A percentile compares a stretch with the other conserved stretches of the same genome.
Evolutionary conservation across 2,329 filamentous ascomycete species (phyloP).

Genomic region (Penicillium sp.): DNA sequence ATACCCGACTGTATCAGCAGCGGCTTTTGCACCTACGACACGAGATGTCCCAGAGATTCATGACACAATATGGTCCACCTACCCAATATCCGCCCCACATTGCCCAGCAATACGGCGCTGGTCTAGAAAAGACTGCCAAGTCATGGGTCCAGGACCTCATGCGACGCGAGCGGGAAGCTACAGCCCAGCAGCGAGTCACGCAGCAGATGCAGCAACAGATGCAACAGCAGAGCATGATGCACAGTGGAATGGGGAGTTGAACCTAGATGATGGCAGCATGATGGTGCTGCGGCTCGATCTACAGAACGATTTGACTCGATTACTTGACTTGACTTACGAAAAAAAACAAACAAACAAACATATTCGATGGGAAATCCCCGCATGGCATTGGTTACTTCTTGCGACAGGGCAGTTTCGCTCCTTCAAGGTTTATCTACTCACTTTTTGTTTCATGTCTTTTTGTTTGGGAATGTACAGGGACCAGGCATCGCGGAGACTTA

Average conservation of each 20-base stretch:
- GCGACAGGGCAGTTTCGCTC: not conserved
- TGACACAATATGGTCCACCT: slow-evolving; percentile 44
- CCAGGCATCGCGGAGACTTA: slow-evolving; percentile 26
- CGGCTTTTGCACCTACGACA: slow-evolving; percentile 39
- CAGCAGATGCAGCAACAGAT: slow-evolving; percentile 44
- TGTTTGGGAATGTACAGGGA: slow-evolving; percentile 31
- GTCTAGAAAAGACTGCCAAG: slow-evolving; percentile 43
- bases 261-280: not conserved
- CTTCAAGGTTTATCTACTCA: slow-evolving; percentile 12
- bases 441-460: slow-evolving; percentile 2
- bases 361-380: slow-evolving; percentile 3
- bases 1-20: slow-evolving; percentile 42
- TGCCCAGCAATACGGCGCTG: slow-evolving; percentile 41
- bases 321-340: slow-evolving; percentile 4
- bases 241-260: slow-evolving; percentile 44
- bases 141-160: slow-evolving; percentile 44
- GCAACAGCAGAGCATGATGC: slow-evolving; percentile 48
- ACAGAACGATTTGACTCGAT: slow-evolving; percentile 12
- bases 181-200: slow-evolving; percentile 36
- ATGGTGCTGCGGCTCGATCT: slow-evolving; percentile 1
- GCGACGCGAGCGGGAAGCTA: slow-evolving; percentile 40
- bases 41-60: slow-evolving; percentile 42
- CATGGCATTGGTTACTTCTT: slow-evolving; percentile 15
- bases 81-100: slow-evolving; percentile 43
- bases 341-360: not conserved